Percentiles rank a stretch among this genome's conserved stretches.
phyloP scores from a whole-genome alignment of 441 rosid genomes.

The Gossypium gossypioides region DNA sequence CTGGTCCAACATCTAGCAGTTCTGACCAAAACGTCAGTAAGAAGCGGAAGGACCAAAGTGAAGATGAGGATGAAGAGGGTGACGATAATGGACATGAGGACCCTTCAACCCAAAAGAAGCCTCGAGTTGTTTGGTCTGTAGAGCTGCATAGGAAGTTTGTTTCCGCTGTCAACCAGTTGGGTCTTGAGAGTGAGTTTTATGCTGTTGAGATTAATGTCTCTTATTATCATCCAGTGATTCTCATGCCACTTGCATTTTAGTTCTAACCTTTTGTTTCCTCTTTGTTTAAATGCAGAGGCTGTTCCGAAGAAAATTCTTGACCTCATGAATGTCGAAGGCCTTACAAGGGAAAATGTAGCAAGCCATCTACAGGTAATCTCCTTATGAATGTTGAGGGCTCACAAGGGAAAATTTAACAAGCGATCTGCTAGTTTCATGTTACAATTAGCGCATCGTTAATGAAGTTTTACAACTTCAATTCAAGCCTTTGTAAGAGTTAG shows the following conservation, averaged over 20 bases:
- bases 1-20: conserved; percentile 22
- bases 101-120: conserved; percentile 60
- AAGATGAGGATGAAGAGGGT: conserved; percentile 57
- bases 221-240: background rate
- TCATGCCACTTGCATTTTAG: background rate
- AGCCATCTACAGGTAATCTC: conserved; percentile 76
- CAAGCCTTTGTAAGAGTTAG: too few species aligned
- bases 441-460: too few species aligned
- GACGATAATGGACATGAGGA: conserved; percentile 60
- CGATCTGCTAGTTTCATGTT: background rate
- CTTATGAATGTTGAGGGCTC: background rate
- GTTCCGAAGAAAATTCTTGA: conserved; percentile 95
- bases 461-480: too few species aligned
- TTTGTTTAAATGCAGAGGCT: conserved; percentile 48
- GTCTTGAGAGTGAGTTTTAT: conserved; percentile 68
- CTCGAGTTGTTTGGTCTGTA: conserved; percentile 85
- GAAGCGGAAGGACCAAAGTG: conserved; percentile 60
- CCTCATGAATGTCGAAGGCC: conserved; percentile 78
- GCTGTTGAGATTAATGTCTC: background rate
- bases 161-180: conserved; percentile 72
- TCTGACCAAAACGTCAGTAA: conserved; percentile 34
- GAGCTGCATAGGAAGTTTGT: conserved; percentile 84
- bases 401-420: background rate
- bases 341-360: conserved; percentile 95
- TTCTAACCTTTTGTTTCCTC: background rate